Evolutionary conservation across 495 filamentous ascomycete genomes (phyloP).

Genomic region (Monascus purpureus): DNA sequence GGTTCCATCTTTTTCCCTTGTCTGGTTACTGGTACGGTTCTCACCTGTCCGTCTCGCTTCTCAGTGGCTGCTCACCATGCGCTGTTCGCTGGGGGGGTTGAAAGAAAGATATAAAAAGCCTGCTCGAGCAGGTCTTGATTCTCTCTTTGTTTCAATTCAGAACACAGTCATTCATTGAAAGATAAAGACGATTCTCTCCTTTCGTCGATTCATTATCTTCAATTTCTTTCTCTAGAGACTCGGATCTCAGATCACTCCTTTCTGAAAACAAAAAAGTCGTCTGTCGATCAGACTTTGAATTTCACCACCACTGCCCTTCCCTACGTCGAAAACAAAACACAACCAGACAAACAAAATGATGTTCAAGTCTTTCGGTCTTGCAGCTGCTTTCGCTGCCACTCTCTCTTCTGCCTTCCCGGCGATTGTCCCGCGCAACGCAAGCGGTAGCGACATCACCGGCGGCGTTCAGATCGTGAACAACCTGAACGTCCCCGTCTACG

Average conservation of each 20-base stretch:
- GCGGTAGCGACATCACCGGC: slow-evolving; percentile 15
- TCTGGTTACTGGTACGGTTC: no score
- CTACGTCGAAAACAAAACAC: neutral
- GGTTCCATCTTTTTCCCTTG: no score
- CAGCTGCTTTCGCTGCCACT: slow-evolving; percentile 23
- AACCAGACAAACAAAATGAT: slow-evolving; percentile 24
- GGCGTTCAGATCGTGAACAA: slow-evolving; percentile 25
- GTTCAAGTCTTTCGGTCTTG: slow-evolving; percentile 29
- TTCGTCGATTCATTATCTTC: slow-evolving; percentile 17
- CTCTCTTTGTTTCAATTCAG: no score
- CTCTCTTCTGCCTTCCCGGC: slow-evolving; percentile 24
- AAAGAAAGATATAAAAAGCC: no score
- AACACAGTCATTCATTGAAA: slow-evolving; percentile 8
- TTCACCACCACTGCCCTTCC: neutral
- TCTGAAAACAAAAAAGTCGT: slow-evolving; percentile 2
- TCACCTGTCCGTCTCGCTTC: no score
- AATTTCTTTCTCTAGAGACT: slow-evolving; percentile 5
- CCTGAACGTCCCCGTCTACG: slow-evolving; percentile 23
- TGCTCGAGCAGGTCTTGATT: no score
- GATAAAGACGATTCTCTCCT: slow-evolving; percentile 5
- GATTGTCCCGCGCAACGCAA: slow-evolving; percentile 12
- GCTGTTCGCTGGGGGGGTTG: no score
- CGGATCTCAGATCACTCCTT: no score
- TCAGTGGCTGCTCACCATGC: no score
- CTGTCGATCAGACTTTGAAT: slow-evolving; percentile 14